A percentile compares a stretch with the other conserved stretches of the same genome.
phyloP scores from a whole-genome alignment of 106 monocot species.

The Amphibolis antarctica region DNA sequence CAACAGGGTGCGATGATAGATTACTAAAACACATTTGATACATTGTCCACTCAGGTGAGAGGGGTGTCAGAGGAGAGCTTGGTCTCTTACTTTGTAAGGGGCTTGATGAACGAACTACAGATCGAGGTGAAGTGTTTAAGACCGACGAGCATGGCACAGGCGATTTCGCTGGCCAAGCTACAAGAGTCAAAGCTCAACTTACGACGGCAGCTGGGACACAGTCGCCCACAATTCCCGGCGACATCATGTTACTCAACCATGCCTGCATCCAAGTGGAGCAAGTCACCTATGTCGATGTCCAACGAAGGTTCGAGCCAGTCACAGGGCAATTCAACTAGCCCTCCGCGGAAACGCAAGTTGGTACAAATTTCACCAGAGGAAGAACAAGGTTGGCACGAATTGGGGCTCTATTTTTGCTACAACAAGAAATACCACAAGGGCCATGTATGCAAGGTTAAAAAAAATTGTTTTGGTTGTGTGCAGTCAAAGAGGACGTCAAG shows the following conservation, averaged over 20 bases:
- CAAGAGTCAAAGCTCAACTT: no score
- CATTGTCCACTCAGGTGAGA: background rate
- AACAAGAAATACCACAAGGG: background rate
- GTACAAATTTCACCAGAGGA: background rate
- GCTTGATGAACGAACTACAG: background rate
- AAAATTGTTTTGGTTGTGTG: background rate
- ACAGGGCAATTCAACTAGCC: background rate
- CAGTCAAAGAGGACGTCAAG: background rate
- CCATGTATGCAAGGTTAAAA: background rate
- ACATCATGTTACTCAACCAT: no score
- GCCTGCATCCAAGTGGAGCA: no score
- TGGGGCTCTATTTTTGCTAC: background rate
- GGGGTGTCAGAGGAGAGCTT: background rate
- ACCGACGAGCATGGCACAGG: background rate
- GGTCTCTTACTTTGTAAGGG: background rate
- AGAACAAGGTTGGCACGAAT: background rate
- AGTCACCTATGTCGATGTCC: background rate
- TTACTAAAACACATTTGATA: background rate
- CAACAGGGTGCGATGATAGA: background rate
- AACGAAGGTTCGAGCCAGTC: background rate
- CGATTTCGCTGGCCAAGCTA: background rate
- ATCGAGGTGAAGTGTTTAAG: background rate
- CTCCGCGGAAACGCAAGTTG: background rate
- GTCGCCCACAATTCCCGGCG: no score
- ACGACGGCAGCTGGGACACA: no score